These are phyloP conservation scores for Musa balbisiana DNA, from an alignment of 202 grass and related monocot species.

Conservation along the genomic window DNA sequence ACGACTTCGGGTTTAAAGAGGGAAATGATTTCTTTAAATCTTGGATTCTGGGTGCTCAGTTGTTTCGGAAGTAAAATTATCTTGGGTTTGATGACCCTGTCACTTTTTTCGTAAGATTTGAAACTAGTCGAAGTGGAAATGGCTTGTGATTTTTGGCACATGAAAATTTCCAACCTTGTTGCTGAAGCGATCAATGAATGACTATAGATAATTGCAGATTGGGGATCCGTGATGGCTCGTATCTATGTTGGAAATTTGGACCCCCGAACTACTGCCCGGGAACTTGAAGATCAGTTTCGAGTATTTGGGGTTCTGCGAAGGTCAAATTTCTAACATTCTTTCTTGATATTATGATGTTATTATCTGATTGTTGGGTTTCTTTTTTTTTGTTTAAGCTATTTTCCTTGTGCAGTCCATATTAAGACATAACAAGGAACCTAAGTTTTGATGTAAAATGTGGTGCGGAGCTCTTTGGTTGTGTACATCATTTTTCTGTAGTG, in stretches of 20 bases:
- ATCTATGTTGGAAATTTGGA: constrained; percentile 91
- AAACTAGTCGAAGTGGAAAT: neutral
- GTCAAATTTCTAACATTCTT: constrained; percentile 24
- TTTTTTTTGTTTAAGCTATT: neutral
- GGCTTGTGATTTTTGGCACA: neutral
- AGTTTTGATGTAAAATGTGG: neutral
- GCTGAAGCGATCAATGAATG: neutral
- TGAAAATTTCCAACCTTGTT: neutral
- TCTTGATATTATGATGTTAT: neutral
- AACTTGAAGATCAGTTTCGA: constrained; percentile 83
- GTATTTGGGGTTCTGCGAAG: constrained; percentile 78
- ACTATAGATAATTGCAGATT: neutral
- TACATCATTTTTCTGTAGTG: neutral
- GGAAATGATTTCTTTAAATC: too few relatives aligned
- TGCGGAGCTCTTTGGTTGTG: neutral
- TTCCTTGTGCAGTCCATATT: neutral
- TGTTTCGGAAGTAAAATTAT: too few relatives aligned
- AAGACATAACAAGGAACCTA: too few relatives aligned
- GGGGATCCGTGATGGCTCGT: constrained; percentile 45
- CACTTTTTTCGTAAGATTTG: too few relatives aligned
- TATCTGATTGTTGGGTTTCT: neutral
- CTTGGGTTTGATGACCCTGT: too few relatives aligned
- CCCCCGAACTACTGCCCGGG: constrained; percentile 57
- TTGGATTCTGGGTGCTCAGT: too few relatives aligned
- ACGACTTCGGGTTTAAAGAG: too few relatives aligned